phyloP scores from a whole-genome alignment of 2,329 filamentous ascomycete species.

The Neonectria neomacrospora region DNA sequence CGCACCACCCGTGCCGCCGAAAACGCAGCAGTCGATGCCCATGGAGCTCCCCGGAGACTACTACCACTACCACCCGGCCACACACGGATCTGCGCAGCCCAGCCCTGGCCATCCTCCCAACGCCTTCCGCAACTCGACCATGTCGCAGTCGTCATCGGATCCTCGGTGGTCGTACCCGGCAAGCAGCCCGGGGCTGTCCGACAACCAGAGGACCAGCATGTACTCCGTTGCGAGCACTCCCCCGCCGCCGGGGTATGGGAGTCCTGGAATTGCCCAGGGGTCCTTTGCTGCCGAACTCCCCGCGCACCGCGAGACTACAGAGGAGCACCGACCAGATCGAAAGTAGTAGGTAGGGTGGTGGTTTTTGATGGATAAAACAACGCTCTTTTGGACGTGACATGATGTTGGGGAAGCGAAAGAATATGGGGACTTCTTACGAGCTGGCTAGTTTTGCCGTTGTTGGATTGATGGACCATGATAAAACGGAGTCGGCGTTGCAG shows the following conservation, averaged over 20 bases:
- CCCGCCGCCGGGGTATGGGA: constrained; percentile 47
- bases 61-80: constrained; percentile 54
- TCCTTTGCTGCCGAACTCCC: constrained; percentile 57
- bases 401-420: not conserved
- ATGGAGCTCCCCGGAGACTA: constrained; percentile 63
- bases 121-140: constrained; percentile 41
- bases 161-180: constrained; percentile 56
- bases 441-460: not conserved
- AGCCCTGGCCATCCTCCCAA: constrained; percentile 30
- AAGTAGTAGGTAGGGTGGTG: constrained; percentile 6
- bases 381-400: not conserved
- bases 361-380: not conserved
- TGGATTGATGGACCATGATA: constrained; percentile 2
- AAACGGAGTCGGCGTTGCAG: constrained; percentile 19
- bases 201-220: constrained; percentile 42
- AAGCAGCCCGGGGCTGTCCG: constrained; percentile 40
- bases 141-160: constrained; percentile 38
- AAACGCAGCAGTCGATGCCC: constrained; percentile 41
- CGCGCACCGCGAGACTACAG: constrained; percentile 59
- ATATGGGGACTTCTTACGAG: not conserved
- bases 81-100: constrained; percentile 48
- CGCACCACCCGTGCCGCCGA: constrained; percentile 42
- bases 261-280: constrained; percentile 55
- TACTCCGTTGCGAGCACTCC: constrained; percentile 41
- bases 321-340: constrained; percentile 52